A percentile compares a stretch with the other conserved stretches of the same genome.
These are phyloP conservation scores for Kondoa malvinella DNA, from an alignment of 768 basidiomycete species.

Conservation along the genomic window DNA sequence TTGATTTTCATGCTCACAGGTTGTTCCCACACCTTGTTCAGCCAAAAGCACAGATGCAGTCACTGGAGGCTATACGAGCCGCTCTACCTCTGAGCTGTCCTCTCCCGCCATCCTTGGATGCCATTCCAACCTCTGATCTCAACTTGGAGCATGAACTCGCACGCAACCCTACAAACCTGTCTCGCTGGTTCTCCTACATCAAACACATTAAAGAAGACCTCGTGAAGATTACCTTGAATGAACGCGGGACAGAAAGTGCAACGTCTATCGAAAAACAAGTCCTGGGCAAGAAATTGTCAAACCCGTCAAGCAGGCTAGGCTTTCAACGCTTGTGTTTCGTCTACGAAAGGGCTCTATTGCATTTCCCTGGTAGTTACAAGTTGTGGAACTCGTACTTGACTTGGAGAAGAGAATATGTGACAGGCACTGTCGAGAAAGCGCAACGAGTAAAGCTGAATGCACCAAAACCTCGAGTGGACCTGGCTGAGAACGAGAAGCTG, in stretches of 20 bases:
- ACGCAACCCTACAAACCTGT: slow-evolving; percentile 44
- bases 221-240: slow-evolving; percentile 29
- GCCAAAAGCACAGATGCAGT: no score
- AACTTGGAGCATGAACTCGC: neutral
- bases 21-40: no score
- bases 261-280: slow-evolving; percentile 38
- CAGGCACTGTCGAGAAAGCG: slow-evolving; percentile 43
- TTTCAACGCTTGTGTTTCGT: slow-evolving; percentile 73
- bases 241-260: slow-evolving; percentile 20
- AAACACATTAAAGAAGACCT: slow-evolving; percentile 53
- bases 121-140: neutral
- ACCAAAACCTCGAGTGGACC: slow-evolving; percentile 60
- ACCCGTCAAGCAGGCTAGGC: slow-evolving; percentile 51
- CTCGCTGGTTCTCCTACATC: slow-evolving; percentile 84
- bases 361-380: slow-evolving; percentile 83
- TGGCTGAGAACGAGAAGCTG: slow-evolving; percentile 20
- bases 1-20: no score
- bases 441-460: slow-evolving; percentile 57
- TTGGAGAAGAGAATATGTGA: slow-evolving; percentile 65
- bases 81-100: slow-evolving; percentile 1
- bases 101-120: neutral
- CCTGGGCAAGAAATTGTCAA: slow-evolving; percentile 57
- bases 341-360: slow-evolving; percentile 76
- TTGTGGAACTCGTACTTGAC: slow-evolving; percentile 85
- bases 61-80: slow-evolving; percentile 1